Percentiles rank a stretch among this genome's conserved stretches.
phyloP scores from a whole-genome alignment of 768 basidiomycete genomes.

The Tephrocybe rancida region DNA sequence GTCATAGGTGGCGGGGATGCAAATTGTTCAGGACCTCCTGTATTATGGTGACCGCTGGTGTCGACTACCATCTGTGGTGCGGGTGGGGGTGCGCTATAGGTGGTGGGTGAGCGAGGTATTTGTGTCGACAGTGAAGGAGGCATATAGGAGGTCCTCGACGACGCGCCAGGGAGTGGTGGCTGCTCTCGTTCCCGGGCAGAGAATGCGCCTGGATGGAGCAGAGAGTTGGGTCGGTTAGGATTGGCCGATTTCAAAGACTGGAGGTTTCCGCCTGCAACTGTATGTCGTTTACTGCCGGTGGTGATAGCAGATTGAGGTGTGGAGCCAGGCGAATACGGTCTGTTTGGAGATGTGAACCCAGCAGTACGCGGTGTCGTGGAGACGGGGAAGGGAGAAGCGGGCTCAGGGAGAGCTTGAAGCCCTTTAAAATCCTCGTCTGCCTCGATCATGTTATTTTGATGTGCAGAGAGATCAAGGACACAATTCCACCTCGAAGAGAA shows the following conservation, averaged over 20 bases:
- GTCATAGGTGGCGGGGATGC: slow-evolving; percentile 47
- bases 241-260: slow-evolving; percentile 25
- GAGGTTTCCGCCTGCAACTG: slow-evolving; percentile 38
- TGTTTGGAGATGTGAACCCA: slow-evolving; percentile 18
- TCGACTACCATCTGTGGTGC: slow-evolving; percentile 22
- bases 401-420: slow-evolving; percentile 64
- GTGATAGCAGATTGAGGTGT: slow-evolving; percentile 40
- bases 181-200: slow-evolving; percentile 23
- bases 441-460: slow-evolving; percentile 32
- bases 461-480: slow-evolving; percentile 70
- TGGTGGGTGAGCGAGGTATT: slow-evolving; percentile 53
- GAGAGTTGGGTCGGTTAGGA: slow-evolving; percentile 21
- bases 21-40: slow-evolving; percentile 12
- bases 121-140: slow-evolving; percentile 35
- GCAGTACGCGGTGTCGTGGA: slow-evolving; percentile 28
- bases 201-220: slow-evolving; percentile 20
- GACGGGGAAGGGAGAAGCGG: slow-evolving; percentile 77
- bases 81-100: slow-evolving; percentile 50
- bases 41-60: not conserved
- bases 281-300: slow-evolving; percentile 63
- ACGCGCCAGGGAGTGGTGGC: slow-evolving; percentile 24
- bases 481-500: slow-evolving; percentile 94
- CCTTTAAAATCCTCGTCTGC: slow-evolving; percentile 32
- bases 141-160: slow-evolving; percentile 32
- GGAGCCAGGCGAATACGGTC: slow-evolving; percentile 18